These are phyloP conservation scores for Aechmea fasciata DNA, from an alignment of 176 grass and related monocot species.

Conservation along the genomic window DNA sequence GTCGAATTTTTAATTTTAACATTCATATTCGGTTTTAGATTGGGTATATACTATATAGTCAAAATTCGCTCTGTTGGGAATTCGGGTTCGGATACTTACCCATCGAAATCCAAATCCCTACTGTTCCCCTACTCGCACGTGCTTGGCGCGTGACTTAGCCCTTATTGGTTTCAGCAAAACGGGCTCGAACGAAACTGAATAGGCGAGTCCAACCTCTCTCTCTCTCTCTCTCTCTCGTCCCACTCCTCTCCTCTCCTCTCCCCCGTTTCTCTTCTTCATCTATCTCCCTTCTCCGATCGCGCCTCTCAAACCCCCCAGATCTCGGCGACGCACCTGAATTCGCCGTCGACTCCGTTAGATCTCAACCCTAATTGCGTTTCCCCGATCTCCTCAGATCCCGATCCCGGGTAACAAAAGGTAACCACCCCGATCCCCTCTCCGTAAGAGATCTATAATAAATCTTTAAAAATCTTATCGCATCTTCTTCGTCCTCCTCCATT, in stretches of 20 bases:
- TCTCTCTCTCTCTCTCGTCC: neutral
- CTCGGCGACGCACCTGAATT: conserved; percentile 3
- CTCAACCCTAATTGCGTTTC: neutral
- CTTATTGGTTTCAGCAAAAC: neutral
- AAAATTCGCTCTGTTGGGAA: no score
- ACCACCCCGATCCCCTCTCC: no score
- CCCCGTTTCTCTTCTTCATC: conserved; percentile 13
- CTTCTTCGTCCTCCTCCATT: neutral
- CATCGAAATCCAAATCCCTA: no score
- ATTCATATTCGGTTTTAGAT: no score
- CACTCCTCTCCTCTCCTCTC: neutral
- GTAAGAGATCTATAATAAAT: no score
- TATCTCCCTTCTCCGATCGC: conserved; percentile 3
- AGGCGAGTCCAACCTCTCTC: conserved; percentile 3
- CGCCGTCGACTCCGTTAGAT: neutral
- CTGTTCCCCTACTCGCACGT: no score
- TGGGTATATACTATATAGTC: no score
- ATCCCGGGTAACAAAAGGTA: no score
- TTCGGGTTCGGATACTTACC: no score
- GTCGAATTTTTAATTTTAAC: no score
- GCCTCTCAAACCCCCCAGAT: conserved; percentile 9
- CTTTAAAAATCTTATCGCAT: neutral
- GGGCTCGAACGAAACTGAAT: neutral
- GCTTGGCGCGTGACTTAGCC: no score
- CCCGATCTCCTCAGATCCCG: neutral